These are phyloP conservation scores for Penicillium paradoxum DNA, from an alignment of 495 filamentous ascomycete species.

Conservation along the genomic window DNA sequence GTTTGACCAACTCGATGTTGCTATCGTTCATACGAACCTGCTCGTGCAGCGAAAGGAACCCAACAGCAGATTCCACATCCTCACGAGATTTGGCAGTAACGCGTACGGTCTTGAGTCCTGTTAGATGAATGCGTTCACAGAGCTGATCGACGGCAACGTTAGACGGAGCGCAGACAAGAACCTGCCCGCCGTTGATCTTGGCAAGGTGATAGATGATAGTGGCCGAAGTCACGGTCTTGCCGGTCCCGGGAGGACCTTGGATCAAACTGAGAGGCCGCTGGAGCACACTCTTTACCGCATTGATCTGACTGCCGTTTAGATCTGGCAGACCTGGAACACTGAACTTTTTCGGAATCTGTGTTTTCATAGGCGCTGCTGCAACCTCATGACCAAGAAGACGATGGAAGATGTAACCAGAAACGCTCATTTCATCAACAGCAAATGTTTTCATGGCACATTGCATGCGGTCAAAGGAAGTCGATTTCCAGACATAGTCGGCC, in stretches of 20 bases:
- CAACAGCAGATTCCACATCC: conserved; percentile 94
- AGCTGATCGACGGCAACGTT: conserved; percentile 99
- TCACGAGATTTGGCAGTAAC: conserved; percentile 97
- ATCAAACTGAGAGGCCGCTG: conserved; percentile 92
- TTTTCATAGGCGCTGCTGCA: conserved; percentile 93
- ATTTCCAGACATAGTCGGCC: conserved; percentile 99
- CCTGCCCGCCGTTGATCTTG: conserved; percentile 91
- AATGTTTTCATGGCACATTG: conserved; percentile 99
- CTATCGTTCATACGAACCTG: conserved; percentile 97
- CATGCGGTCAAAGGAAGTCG: conserved; percentile 98
- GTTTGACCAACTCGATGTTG: conserved; percentile 86
- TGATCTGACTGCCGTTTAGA: conserved; percentile 92
- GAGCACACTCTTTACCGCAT: conserved; percentile 91
- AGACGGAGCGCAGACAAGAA: conserved; percentile 94
- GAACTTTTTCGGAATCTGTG: conserved; percentile 92
- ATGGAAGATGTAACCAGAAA: conserved; percentile 98
- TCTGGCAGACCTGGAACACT: conserved; percentile 94
- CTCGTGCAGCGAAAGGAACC: conserved; percentile 90
- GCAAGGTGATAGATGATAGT: conserved; percentile 97
- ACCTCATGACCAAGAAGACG: conserved; percentile 95
- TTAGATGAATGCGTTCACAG: conserved; percentile 93
- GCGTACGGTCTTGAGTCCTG: conserved; percentile 94
- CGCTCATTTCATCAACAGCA: conserved; percentile 95
- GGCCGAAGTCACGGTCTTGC: conserved; percentile 98
- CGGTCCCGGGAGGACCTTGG: conserved; percentile 93